Percentiles rank a stretch among this genome's conserved stretches.
phyloP scores from a whole-genome alignment of 1,284 basidiomycete genomes.

The Coniophora puteana region DNA sequence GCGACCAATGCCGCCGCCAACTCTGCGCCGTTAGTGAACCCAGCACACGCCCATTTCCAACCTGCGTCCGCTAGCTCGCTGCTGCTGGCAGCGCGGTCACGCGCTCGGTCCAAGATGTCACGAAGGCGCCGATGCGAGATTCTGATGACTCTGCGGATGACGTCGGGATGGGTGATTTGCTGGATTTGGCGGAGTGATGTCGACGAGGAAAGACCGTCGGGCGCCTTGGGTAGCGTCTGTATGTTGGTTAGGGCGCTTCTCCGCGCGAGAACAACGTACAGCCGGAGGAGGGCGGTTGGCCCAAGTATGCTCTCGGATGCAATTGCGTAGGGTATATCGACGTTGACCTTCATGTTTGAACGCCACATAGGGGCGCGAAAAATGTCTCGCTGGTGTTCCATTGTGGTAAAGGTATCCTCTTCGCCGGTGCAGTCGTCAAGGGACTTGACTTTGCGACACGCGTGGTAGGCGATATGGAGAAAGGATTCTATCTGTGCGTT shows the following conservation, averaged over 20 bases:
- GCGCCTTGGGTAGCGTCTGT: constrained; percentile 16
- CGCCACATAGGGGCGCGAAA: constrained; percentile 17
- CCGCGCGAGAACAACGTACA: constrained; percentile 21
- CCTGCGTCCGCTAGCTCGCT: constrained; percentile 10
- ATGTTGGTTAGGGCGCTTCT: constrained; percentile 15
- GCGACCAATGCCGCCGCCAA: constrained; percentile 24
- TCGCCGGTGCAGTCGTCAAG: constrained; percentile 5
- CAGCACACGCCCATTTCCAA: constrained; percentile 15
- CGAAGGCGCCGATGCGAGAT: constrained; percentile 20
- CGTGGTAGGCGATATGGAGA: constrained; percentile 20
- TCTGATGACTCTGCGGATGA: constrained; percentile 19
- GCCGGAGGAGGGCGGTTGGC: constrained; percentile 18
- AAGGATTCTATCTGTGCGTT: constrained; percentile 21
- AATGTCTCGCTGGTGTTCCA: constrained; percentile 15
- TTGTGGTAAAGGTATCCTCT: constrained; percentile 7
- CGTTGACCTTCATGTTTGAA: constrained; percentile 9
- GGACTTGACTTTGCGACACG: constrained; percentile 12
- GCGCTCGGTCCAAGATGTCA: constrained; percentile 15
- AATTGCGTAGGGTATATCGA: constrained; percentile 16
- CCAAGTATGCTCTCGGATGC: constrained; percentile 19
- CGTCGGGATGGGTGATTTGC: constrained; percentile 20
- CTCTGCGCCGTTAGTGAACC: constrained; percentile 25
- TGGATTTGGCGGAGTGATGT: constrained; percentile 20
- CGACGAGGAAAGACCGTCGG: constrained; percentile 15
- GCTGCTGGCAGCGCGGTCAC: constrained; percentile 10